Conservation (phyloP, 1,284 basidiomycete genomes). For the Cutaneotrichosporon daszewskae region DNA sequence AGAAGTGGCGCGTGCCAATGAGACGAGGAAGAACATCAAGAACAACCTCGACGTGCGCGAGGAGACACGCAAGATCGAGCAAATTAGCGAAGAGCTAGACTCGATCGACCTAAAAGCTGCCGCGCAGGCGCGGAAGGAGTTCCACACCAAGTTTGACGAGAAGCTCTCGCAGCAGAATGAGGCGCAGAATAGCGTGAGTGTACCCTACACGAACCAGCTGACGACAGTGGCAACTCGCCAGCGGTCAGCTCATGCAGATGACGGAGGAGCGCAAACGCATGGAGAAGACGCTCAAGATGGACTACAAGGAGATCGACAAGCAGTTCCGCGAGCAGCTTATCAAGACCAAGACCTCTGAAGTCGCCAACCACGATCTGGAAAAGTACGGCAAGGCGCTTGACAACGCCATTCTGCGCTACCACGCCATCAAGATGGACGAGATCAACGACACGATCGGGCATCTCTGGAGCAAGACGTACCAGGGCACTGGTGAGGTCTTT, state of each 20-base stretch:
- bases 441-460: slow-evolving; percentile 96
- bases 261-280: slow-evolving; percentile 62
- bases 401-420: slow-evolving; percentile 97
- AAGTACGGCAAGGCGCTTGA: slow-evolving; percentile 95
- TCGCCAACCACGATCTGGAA: slow-evolving; percentile 90
- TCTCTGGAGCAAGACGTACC: slow-evolving; percentile 98
- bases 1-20: slow-evolving; percentile 59
- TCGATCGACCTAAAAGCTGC: slow-evolving; percentile 73
- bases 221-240: slow-evolving; percentile 66
- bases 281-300: slow-evolving; percentile 65
- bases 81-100: slow-evolving; percentile 67
- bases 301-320: slow-evolving; percentile 82
- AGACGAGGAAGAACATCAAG: slow-evolving; percentile 66
- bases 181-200: slow-evolving; percentile 59
- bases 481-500: slow-evolving; percentile 73
- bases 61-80: slow-evolving; percentile 61
- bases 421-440: slow-evolving; percentile 98
- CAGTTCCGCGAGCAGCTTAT: slow-evolving; percentile 85
- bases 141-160: slow-evolving; percentile 70
- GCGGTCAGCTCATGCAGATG: slow-evolving; percentile 74
- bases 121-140: slow-evolving; percentile 70
- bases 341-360: slow-evolving; percentile 93
- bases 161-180: slow-evolving; percentile 54
- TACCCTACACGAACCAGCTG: not conserved
- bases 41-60: slow-evolving; percentile 79